Conservation (phyloP, 2,329 filamentous ascomycete genomes). For the Botrytis fabae region DNA sequence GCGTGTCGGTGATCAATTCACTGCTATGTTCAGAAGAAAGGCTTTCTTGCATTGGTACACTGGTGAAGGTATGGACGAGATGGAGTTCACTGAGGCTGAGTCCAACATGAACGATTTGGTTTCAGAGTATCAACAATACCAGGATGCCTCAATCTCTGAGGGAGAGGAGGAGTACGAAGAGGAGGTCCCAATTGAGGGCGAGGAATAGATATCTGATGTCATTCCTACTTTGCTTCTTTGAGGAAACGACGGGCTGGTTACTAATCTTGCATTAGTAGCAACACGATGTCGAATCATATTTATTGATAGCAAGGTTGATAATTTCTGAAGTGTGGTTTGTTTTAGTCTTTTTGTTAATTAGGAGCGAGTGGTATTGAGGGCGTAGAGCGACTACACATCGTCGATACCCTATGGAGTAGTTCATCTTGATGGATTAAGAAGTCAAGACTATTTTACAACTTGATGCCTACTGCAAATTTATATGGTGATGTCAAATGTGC, state of each 20-base stretch:
- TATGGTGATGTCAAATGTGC: neutral
- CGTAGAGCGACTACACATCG: constrained; percentile 33
- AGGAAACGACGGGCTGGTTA: constrained; percentile 26
- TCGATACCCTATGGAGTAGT: constrained; percentile 33
- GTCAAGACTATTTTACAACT: constrained; percentile 29
- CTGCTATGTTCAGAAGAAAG: constrained; percentile 99
- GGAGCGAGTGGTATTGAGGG: constrained; percentile 29
- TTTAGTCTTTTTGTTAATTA: constrained; percentile 32
- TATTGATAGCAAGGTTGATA: constrained; percentile 34
- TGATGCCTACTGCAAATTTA: neutral
- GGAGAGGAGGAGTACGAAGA: constrained; percentile 91
- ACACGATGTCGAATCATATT: constrained; percentile 33
- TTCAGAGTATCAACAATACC: constrained; percentile 99
- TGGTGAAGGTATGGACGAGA: constrained; percentile 99
- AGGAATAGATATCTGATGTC: constrained; percentile 43
- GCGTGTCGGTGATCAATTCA: constrained; percentile 99
- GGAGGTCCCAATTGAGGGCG: constrained; percentile 75
- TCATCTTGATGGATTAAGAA: constrained; percentile 36
- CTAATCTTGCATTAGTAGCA: constrained; percentile 28
- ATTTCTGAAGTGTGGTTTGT: constrained; percentile 27
- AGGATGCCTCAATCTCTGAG: constrained; percentile 96
- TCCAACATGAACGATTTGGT: constrained; percentile 99
- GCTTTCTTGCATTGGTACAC: constrained; percentile 99
- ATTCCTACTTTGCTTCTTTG: constrained; percentile 27
- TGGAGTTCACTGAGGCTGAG: constrained; percentile 99